Conservation (phyloP, 768 basidiomycete genomes). For the Epithele typhae region DNA sequence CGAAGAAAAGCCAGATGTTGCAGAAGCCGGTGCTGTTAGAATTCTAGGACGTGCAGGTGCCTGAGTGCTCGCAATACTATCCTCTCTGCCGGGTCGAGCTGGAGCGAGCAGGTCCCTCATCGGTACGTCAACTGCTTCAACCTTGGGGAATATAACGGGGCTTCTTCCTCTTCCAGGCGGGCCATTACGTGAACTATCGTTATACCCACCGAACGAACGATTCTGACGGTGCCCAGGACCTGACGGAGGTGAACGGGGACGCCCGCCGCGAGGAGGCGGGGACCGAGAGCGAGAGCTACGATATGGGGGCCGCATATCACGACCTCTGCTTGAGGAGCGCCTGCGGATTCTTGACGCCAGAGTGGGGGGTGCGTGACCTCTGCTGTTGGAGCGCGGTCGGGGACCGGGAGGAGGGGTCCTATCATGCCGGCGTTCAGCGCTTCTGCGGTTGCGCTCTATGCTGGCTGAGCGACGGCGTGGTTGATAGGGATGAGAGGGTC, state of each 20-base stretch:
- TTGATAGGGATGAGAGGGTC: not conserved
- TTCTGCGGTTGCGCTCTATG: not conserved
- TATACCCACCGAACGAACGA: not conserved
- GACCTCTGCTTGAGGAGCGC: conserved; percentile 7
- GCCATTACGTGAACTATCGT: conserved; percentile 6
- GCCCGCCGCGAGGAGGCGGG: not conserved
- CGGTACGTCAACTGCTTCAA: conserved; percentile 1
- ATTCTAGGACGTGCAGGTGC: conserved; percentile 2
- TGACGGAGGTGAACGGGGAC: not conserved
- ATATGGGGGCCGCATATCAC: conserved; percentile 1
- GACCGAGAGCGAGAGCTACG: conserved; percentile 11
- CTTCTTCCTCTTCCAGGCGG: not conserved
- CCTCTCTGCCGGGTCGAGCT: not conserved
- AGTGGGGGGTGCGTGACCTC: not conserved
- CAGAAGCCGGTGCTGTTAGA: not conserved
- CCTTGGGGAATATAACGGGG: conserved; percentile 3
- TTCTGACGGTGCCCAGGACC: conserved; percentile 1
- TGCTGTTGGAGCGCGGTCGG: too few relatives aligned
- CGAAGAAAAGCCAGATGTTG: too few relatives aligned
- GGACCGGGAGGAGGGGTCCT: not conserved
- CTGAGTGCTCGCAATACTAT: conserved; percentile 9
- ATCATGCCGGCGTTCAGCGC: not conserved
- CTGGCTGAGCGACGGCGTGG: conserved; percentile 6
- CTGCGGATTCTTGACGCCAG: conserved; percentile 6
- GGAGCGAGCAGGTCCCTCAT: conserved; percentile 3